phyloP scores from a whole-genome alignment of 768 basidiomycete genomes.

The Naganishia kalamii region DNA sequence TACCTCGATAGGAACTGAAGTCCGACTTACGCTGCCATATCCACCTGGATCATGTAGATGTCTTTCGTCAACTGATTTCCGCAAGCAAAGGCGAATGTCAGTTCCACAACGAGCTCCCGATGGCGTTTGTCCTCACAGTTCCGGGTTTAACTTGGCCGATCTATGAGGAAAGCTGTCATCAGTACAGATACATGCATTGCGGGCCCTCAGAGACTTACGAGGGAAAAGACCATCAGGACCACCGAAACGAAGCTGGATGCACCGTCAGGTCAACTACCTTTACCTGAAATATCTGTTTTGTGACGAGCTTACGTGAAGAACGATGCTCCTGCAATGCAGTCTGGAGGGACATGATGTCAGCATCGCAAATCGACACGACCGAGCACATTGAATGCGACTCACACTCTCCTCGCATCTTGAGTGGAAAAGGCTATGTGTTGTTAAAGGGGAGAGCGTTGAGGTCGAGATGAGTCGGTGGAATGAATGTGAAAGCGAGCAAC shows the following conservation, averaged over 20 bases:
- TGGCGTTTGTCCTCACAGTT: constrained; percentile 1
- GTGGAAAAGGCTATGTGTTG: no score
- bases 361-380: not conserved
- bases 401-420: constrained; percentile 25
- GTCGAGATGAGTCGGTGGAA: no score
- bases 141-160: constrained; percentile 40
- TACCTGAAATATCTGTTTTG: not conserved
- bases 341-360: not conserved
- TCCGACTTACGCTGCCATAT: constrained; percentile 30
- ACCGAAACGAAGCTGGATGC: constrained; percentile 26
- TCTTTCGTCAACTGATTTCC: constrained; percentile 25
- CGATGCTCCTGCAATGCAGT: constrained; percentile 44
- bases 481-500: no score
- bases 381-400: not conserved
- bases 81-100: not conserved
- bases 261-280: not conserved
- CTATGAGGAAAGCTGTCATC: not conserved
- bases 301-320: constrained; percentile 21
- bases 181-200: not conserved
- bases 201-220: constrained; percentile 16
- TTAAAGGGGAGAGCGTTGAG: no score
- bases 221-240: constrained; percentile 41
- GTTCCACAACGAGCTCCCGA: not conserved
- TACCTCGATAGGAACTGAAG: not conserved
- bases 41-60: constrained; percentile 39